Evolutionary conservation across 768 basidiomycete species (phyloP).

Genomic region (Boletus pseudopeckii): DNA sequence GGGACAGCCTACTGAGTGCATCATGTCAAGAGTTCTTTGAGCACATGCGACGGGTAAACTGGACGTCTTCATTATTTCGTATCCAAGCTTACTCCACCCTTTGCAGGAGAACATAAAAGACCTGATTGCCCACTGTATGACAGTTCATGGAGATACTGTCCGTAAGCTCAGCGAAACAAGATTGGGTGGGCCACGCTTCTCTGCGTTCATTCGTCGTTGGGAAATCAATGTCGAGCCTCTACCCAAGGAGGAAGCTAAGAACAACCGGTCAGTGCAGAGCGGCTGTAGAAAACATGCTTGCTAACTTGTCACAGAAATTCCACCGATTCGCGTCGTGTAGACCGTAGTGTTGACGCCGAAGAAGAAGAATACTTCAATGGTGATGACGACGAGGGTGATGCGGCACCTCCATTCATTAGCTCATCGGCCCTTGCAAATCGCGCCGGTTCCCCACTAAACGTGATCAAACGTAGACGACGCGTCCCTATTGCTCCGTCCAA

Average conservation of each 20-base stretch:
- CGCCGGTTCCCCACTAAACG: constrained; percentile 31
- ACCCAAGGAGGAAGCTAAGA: constrained; percentile 48
- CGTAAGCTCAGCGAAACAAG: constrained; percentile 58
- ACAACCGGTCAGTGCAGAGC: constrained; percentile 45
- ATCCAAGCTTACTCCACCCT: constrained; percentile 3
- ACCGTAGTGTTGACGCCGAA: constrained; percentile 59
- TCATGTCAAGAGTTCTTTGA: constrained; percentile 97
- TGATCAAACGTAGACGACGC: constrained; percentile 60
- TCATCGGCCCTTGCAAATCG: constrained; percentile 26
- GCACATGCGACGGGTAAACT: constrained; percentile 74
- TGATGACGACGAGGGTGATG: constrained; percentile 74
- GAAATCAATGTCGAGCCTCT: constrained; percentile 90
- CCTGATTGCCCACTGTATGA: constrained; percentile 80
- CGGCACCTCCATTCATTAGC: constrained; percentile 32
- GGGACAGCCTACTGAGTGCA: constrained; percentile 91
- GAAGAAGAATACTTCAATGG: constrained; percentile 95
- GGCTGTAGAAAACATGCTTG: not conserved
- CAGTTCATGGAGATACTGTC: constrained; percentile 62
- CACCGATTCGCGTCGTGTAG: constrained; percentile 39
- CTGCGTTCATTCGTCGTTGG: constrained; percentile 71
- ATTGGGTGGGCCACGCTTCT: constrained; percentile 65
- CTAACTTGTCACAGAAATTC: constrained; percentile 33
- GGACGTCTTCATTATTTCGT: not conserved
- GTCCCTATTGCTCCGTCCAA: constrained; percentile 43
- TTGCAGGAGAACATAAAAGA: constrained; percentile 84